Conservation (phyloP, 176 grass and related monocot genomes). For the Avena insularis region DNA sequence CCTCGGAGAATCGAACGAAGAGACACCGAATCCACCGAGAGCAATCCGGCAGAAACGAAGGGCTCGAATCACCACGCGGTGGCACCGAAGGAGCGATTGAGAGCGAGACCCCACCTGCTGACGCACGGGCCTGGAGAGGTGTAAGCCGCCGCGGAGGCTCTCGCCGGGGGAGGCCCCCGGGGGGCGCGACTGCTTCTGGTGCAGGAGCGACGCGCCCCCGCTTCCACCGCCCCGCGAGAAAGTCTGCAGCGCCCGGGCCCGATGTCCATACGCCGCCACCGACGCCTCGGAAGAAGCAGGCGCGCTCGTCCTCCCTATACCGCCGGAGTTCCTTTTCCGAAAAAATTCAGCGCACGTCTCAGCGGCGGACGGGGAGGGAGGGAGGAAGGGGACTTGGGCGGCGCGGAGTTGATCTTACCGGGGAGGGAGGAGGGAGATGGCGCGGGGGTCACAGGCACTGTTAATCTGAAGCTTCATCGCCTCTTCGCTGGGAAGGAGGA, state of each 20-base stretch:
- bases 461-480: conserved; percentile 89
- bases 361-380: not conserved
- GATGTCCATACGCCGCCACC: conserved; percentile 43
- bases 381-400: not conserved
- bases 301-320: conserved; percentile 1
- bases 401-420: conserved; percentile 36
- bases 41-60: not conserved
- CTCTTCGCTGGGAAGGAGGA: not conserved
- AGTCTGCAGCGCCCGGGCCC: conserved; percentile 47
- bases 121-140: conserved; percentile 12
- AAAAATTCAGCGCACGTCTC: not conserved
- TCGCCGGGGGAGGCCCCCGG: conserved; percentile 68
- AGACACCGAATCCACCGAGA: not conserved
- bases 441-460: conserved; percentile 80
- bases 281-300: not conserved
- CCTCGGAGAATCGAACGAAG: not conserved
- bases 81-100: not conserved
- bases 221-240: not conserved
- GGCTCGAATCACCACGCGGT: not conserved
- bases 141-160: conserved; percentile 44
- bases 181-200: conserved; percentile 39
- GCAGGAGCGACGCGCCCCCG: not conserved
- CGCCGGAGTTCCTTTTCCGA: conserved; percentile 12
- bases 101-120: conserved; percentile 75
- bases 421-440: conserved; percentile 82